A percentile compares a stretch with the other conserved stretches of the same genome.
phyloP scores from a whole-genome alignment of 805 yeast species.

The Pichia exigua region DNA sequence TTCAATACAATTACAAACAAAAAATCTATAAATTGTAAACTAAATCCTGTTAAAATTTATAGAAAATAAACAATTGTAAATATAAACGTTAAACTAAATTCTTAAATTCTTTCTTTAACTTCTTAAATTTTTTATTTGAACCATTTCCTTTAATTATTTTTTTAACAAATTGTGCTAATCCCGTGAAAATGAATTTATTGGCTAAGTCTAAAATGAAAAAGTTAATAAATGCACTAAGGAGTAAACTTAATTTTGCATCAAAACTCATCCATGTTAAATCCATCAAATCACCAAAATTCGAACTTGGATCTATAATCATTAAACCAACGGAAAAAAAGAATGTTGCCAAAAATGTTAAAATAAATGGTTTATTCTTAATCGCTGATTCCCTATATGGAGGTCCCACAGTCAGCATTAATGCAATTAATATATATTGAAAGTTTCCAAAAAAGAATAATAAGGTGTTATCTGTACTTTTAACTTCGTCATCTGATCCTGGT shows the following conservation, averaged over 20 bases:
- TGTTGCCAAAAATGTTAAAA: slow-evolving; percentile 50
- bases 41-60: neutral
- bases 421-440: slow-evolving; percentile 82
- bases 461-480: slow-evolving; percentile 85
- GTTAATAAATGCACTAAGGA: slow-evolving; percentile 41
- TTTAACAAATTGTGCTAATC: slow-evolving; percentile 34
- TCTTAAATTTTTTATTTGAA: slow-evolving; percentile 33
- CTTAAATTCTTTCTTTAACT: slow-evolving; percentile 24
- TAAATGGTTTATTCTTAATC: slow-evolving; percentile 59
- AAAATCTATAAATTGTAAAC: neutral
- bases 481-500: slow-evolving; percentile 76
- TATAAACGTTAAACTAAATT: neutral
- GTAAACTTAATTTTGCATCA: slow-evolving; percentile 44
- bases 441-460: slow-evolving; percentile 72
- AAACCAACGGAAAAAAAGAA: slow-evolving; percentile 41
- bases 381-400: slow-evolving; percentile 87
- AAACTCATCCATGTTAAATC: slow-evolving; percentile 59
- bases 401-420: slow-evolving; percentile 80
- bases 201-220: slow-evolving; percentile 39
- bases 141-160: slow-evolving; percentile 24
- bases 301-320: slow-evolving; percentile 45
- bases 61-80: neutral
- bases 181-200: slow-evolving; percentile 36
- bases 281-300: slow-evolving; percentile 59
- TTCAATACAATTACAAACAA: neutral